Percentiles rank a stretch among this genome's conserved stretches.
phyloP scores from a whole-genome alignment of 129 eudicot species.

The Tagetes erecta region DNA sequence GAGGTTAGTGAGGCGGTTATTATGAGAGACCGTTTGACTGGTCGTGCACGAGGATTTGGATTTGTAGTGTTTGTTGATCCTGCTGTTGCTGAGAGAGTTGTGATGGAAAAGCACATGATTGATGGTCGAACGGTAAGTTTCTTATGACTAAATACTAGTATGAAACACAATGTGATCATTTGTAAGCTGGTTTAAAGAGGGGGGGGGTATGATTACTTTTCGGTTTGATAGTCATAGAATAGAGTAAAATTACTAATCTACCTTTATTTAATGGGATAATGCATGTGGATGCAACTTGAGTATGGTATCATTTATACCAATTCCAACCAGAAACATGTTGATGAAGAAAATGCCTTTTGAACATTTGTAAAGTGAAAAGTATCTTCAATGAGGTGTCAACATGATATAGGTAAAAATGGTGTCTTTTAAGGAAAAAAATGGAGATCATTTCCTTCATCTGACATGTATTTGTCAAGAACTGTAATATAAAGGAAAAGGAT shows the following conservation, averaged over 20 bases:
- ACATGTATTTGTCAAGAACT: not conserved
- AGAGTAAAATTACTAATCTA: not conserved
- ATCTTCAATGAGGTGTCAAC: not conserved
- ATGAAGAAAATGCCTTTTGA: not conserved
- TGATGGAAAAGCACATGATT: slow-evolving; percentile 77
- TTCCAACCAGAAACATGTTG: not conserved
- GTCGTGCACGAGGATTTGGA: slow-evolving; percentile 88
- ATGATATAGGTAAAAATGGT: not conserved
- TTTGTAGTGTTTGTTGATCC: slow-evolving; percentile 81
- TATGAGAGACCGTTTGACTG: slow-evolving; percentile 81
- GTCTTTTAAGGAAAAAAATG: not conserved
- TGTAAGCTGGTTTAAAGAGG: not conserved
- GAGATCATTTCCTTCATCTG: not conserved
- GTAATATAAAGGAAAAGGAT: not conserved
- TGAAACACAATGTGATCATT: slow-evolving; percentile 16
- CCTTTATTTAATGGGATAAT: too few relatives aligned
- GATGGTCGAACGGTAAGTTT: slow-evolving; percentile 80
- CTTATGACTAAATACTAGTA: not conserved
- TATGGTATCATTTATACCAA: not conserved
- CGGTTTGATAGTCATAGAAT: not conserved
- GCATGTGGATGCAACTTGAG: not conserved
- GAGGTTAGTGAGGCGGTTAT: slow-evolving; percentile 76
- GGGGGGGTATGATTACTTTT: not conserved
- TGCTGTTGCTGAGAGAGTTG: slow-evolving; percentile 73
- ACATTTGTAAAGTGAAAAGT: not conserved